These are phyloP conservation scores for Botryotinia globosa DNA, from an alignment of 2,329 filamentous ascomycete species.

Conservation along the genomic window DNA sequence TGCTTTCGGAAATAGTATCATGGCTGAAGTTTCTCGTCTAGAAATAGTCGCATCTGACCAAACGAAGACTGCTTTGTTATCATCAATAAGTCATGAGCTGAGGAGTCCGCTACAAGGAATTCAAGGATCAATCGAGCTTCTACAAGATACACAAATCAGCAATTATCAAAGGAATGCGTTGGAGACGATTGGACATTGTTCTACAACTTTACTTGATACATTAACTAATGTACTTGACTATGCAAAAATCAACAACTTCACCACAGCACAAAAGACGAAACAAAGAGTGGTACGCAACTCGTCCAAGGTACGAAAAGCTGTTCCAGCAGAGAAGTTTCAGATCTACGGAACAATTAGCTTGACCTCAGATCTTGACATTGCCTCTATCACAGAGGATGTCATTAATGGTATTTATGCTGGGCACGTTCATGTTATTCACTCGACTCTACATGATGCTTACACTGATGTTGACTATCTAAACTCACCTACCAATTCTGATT, in stretches of 20 bases:
- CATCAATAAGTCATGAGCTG: slow-evolving; percentile 56
- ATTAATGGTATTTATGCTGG: slow-evolving; percentile 40
- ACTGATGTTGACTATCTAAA: slow-evolving; percentile 1
- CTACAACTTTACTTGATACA: slow-evolving; percentile 40
- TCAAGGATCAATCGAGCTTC: slow-evolving; percentile 48
- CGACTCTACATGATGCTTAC: not conserved
- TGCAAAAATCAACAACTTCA: slow-evolving; percentile 37
- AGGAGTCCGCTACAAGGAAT: slow-evolving; percentile 56
- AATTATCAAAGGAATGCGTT: slow-evolving; percentile 37
- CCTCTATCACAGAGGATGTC: slow-evolving; percentile 40
- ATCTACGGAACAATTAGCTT: slow-evolving; percentile 25
- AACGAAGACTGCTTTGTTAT: slow-evolving; percentile 56
- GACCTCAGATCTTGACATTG: slow-evolving; percentile 37
- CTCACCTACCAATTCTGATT: not conserved
- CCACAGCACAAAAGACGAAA: not conserved
- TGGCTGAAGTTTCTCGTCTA: slow-evolving; percentile 52
- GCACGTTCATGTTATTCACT: slow-evolving; percentile 31
- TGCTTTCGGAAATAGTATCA: slow-evolving; percentile 49
- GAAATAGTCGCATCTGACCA: slow-evolving; percentile 48
- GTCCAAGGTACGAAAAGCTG: not conserved
- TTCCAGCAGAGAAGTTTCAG: slow-evolving; percentile 1
- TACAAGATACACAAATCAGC: slow-evolving; percentile 44
- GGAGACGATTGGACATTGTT: slow-evolving; percentile 39
- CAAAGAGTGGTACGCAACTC: slow-evolving; percentile 3
- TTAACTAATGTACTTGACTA: slow-evolving; percentile 42